Evolutionary conservation across 2,329 filamentous ascomycete species (phyloP), one percentile per base, ranked within the genome.

Genomic region (Xylariaceae sp.): DNA sequence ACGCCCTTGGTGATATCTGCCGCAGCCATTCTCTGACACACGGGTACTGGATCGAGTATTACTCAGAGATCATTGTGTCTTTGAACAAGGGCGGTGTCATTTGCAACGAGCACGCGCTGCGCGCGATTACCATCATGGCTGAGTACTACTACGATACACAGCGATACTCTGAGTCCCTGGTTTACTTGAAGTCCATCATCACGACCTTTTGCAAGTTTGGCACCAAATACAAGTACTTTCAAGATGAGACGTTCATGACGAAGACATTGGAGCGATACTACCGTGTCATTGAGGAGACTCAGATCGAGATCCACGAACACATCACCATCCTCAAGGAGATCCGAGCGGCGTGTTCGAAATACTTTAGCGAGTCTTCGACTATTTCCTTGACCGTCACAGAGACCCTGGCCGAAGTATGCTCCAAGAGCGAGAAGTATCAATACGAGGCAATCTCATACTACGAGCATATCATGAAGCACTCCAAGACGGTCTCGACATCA

Each of bases 401-500:
- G 8, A 36, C 41, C 14, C 47, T 52, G 3, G 49, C 49, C 1
- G 49, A 52, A 17, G 41, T 47, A 2, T 52, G 49, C 47, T 46
- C 43, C 22, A 52, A 49, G 49, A 52, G 49, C 19, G 49, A 52
- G 40, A 47, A 33, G 29, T 49, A 52, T 22, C 41, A 52, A 25
- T 52, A 47, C 19, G 49, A 52, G 32, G 49, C 49, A 4, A 19
- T 52, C 32, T 46, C 49, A n/a, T 52, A 52, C 38, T 52, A 52
- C 8, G 49, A 52, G 23, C 41, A 40, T 5, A 42, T 52, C 20
- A 12, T 52, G 17, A 49, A 46, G 40, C 47, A 52, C 37, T 49
- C 46, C 22, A 49, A 42, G 22, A 41, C 40, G 6, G 44, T 52
- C 16, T 52, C 49, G 14, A 37, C 43, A 17, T 37, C 43, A 5